Evolutionary conservation across 371 early-diverging fungal genomes (phyloP).

Genomic region (Apophysomyces elegans): DNA sequence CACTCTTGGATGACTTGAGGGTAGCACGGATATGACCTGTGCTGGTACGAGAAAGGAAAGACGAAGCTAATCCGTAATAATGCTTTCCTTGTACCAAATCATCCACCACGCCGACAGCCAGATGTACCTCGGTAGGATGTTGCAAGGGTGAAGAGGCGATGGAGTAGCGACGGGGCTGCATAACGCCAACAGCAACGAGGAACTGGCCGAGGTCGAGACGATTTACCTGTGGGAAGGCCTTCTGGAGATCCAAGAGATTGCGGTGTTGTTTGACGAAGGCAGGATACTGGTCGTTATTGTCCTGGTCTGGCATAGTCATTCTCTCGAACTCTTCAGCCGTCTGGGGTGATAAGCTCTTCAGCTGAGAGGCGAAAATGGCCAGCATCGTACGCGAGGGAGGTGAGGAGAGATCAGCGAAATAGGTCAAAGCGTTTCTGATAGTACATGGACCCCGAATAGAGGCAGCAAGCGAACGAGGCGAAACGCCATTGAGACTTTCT

Average conservation of each 20-base stretch:
- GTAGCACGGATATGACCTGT: conserved; percentile 30
- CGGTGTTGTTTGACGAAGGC: conserved; percentile 48
- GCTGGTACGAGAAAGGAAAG: conserved; percentile 25
- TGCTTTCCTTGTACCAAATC: conserved; percentile 43
- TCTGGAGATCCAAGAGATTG: conserved; percentile 52
- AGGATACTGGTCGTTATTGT: conserved; percentile 41
- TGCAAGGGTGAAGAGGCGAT: conserved; percentile 54
- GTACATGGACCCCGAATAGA: conserved; percentile 53
- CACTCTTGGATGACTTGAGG: conserved; percentile 48
- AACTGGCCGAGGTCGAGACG: conserved; percentile 50
- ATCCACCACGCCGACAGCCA: conserved; percentile 50
- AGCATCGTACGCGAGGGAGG: conserved; percentile 54
- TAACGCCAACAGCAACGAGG: conserved; percentile 48
- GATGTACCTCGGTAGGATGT: conserved; percentile 33
- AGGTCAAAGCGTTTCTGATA: conserved; percentile 51
- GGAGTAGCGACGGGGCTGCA: conserved; percentile 62
- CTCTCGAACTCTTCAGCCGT: conserved; percentile 41
- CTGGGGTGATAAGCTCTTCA: conserved; percentile 35
- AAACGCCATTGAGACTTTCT: conserved; percentile 30
- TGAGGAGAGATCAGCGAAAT: conserved; percentile 53
- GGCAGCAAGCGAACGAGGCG: conserved; percentile 55
- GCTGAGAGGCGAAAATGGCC: conserved; percentile 44
- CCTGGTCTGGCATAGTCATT: conserved; percentile 39
- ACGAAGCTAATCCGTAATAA: conserved; percentile 50
- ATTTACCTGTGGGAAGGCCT: conserved; percentile 49